Conservation (phyloP, 73 alveolate species). For the Blepharisma japonicum region DNA sequence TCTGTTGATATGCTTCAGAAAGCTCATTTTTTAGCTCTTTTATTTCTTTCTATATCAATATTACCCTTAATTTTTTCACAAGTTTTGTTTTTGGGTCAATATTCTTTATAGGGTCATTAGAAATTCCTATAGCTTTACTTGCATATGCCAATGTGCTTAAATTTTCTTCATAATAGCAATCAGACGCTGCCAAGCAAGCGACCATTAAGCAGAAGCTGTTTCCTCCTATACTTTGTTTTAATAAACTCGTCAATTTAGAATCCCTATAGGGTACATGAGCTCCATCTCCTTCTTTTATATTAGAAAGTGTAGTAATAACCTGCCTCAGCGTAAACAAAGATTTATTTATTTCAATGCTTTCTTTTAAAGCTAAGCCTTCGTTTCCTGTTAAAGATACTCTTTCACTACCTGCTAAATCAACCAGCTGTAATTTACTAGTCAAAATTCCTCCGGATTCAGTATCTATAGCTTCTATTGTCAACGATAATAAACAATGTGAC, state of each 20-base stretch:
- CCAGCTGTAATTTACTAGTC: conserved; percentile 93
- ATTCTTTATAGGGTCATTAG: conserved; percentile 93
- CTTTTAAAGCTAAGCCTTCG: conserved; percentile 93
- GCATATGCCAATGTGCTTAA: conserved; percentile 95
- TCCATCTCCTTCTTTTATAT: conserved; percentile 57
- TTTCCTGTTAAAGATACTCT: conserved; percentile 93
- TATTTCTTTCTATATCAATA: conserved; percentile 57
- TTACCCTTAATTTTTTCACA: conserved; percentile 67
- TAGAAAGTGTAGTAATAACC: conserved; percentile 75
- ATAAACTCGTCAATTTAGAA: conserved; percentile 95
- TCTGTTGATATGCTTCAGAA: conserved; percentile 84
- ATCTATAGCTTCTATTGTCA: conserved; percentile 85
- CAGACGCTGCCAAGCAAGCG: conserved; percentile 95
- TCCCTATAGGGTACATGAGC: conserved; percentile 97
- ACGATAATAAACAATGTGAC: conserved; percentile 95
- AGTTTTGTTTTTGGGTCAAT: conserved; percentile 93
- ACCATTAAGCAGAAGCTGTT: conserved; percentile 94
- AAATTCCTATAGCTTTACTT: conserved; percentile 93
- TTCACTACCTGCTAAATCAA: conserved; percentile 99
- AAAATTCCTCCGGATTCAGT: conserved; percentile 82
- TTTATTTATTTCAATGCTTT: conserved; percentile 96
- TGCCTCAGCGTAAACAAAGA: conserved; percentile 94
- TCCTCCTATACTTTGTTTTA: conserved; percentile 97
- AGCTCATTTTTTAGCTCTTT: conserved; percentile 82
- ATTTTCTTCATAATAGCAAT: conserved; percentile 88